These are phyloP conservation scores for Epithemia pelagica DNA, from an alignment of 108 stramenopile species.

Conservation along the genomic window DNA sequence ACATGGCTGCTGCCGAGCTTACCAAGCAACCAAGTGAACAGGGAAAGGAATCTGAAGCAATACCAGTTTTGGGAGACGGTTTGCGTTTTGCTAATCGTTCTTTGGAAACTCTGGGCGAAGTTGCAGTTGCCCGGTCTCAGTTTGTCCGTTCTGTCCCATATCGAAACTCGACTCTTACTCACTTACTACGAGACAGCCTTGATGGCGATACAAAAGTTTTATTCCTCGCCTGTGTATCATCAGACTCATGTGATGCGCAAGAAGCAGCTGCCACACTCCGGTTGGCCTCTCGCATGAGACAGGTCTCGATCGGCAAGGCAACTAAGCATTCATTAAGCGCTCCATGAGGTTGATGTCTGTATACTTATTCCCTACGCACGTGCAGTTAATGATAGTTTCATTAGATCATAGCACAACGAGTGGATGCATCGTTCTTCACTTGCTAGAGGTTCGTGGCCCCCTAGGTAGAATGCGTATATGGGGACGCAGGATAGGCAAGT, in stretches of 20 bases:
- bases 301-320: conserved; percentile 69
- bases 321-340: conserved; percentile 44
- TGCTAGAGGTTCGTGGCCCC: too few relatives aligned
- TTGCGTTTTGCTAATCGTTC: conserved; percentile 70
- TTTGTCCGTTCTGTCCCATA: conserved; percentile 73
- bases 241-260: conserved; percentile 48
- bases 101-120: conserved; percentile 56
- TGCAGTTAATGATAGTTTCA: conserved; percentile 2
- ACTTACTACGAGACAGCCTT: conserved; percentile 71
- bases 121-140: conserved; percentile 60
- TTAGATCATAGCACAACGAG: not conserved
- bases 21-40: conserved; percentile 5
- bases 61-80: conserved; percentile 9
- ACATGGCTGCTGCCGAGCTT: conserved; percentile 68
- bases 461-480: too few relatives aligned
- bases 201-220: conserved; percentile 80
- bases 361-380: not conserved
- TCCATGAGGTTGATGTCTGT: not conserved
- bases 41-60: conserved; percentile 1
- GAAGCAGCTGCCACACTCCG: conserved; percentile 48
- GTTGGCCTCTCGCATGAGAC: conserved; percentile 42
- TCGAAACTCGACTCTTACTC: conserved; percentile 78
- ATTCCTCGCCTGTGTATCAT: conserved; percentile 64
- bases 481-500: too few relatives aligned
- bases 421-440: too few relatives aligned